A percentile compares a stretch with the other conserved stretches of the same genome.
Conservation (phyloP, 2,329 filamentous ascomycete genomes). For the Pseudocercospora fijiensis region DNA sequence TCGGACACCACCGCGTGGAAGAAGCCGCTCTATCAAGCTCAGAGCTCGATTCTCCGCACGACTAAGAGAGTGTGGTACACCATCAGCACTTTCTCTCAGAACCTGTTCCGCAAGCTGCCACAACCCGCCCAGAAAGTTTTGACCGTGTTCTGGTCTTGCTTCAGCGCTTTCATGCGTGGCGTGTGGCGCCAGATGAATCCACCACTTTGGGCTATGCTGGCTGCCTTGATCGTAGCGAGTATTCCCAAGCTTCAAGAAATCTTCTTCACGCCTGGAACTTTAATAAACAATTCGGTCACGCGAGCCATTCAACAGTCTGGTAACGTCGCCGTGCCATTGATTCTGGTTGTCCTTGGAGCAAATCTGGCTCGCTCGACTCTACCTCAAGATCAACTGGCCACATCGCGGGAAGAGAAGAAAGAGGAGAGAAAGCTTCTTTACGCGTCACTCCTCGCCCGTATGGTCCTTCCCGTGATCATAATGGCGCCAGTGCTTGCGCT, state of each 20-base stretch:
- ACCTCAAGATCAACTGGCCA: conserved; percentile 61
- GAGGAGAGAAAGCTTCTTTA: conserved; percentile 75
- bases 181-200: conserved; percentile 97
- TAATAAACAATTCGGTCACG: conserved; percentile 89
- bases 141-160: conserved; percentile 43
- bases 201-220: conserved; percentile 93
- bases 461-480: conserved; percentile 85
- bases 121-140: conserved; percentile 53
- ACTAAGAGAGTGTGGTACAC: conserved; percentile 30
- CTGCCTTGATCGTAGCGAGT: conserved; percentile 86
- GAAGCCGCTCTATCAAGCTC: conserved; percentile 28
- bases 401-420: conserved; percentile 67
- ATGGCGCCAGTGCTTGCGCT: conserved; percentile 90
- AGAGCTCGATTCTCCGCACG: conserved; percentile 24
- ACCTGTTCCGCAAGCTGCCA: conserved; percentile 54
- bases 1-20: conserved; percentile 28
- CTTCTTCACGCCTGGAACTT: conserved; percentile 87
- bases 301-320: conserved; percentile 81
- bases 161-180: conserved; percentile 60
- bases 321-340: conserved; percentile 88
- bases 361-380: conserved; percentile 92
- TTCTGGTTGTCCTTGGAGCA: conserved; percentile 90
- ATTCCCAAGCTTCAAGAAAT: conserved; percentile 76
- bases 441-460: conserved; percentile 81
- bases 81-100: conserved; percentile 37